A percentile compares a stretch with the other conserved stretches of the same genome.
Conservation (phyloP, 768 basidiomycete genomes). For the Leccinellum albellum region DNA sequence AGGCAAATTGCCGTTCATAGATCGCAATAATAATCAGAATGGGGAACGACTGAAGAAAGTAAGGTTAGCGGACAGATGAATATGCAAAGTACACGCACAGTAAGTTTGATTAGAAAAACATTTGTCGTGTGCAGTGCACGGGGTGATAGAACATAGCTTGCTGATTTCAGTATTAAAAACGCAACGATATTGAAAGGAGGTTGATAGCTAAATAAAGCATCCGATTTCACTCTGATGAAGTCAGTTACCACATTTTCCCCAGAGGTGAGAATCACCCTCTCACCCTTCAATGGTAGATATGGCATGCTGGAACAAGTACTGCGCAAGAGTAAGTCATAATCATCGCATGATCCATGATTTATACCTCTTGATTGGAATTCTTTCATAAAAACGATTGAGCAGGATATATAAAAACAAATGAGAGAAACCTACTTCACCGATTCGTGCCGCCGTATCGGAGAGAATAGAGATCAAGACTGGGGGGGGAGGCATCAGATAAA, state of each 20-base stretch:
- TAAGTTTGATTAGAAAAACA: constrained; percentile 80
- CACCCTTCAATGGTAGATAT: constrained; percentile 88
- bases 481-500: background rate
- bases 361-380: constrained; percentile 62
- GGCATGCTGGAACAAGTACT: constrained; percentile 86
- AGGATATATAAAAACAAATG: background rate
- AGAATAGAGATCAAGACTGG: constrained; percentile 79
- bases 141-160: constrained; percentile 70
- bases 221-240: constrained; percentile 68
- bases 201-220: constrained; percentile 88
- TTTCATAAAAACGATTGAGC: constrained; percentile 16
- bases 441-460: constrained; percentile 84
- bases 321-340: constrained; percentile 16
- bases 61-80: background rate
- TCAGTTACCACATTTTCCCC: constrained; percentile 2
- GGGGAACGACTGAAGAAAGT: constrained; percentile 57
- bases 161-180: constrained; percentile 73
- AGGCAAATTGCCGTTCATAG: constrained; percentile 71
- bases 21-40: constrained; percentile 69
- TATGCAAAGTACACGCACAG: constrained; percentile 41
- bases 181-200: constrained; percentile 87
- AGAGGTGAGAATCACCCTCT: background rate
- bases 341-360: background rate
- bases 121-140: constrained; percentile 79
- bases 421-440: constrained; percentile 47